phyloP scores from a whole-genome alignment of 1,139 yeast species.

The Blastobotrys indianensis region DNA sequence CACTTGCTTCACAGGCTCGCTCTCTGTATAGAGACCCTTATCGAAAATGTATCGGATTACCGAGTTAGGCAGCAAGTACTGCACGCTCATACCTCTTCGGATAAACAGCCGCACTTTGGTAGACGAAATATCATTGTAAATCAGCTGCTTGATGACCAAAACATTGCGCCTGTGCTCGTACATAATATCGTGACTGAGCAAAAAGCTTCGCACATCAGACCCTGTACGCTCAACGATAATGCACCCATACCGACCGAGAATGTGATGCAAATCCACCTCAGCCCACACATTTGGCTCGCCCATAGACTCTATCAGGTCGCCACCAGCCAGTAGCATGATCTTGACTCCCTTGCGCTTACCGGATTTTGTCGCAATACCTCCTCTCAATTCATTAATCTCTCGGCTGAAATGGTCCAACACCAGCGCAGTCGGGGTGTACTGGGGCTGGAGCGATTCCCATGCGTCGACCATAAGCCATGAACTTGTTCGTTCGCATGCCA shows the following conservation, averaged over 20 bases:
- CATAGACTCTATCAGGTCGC: slow-evolving; percentile 95
- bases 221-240: slow-evolving; percentile 96
- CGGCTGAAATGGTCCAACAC: slow-evolving; percentile 96
- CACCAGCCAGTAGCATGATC: slow-evolving; percentile 95
- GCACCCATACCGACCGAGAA: slow-evolving; percentile 92
- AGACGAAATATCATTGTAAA: slow-evolving; percentile 91
- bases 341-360: slow-evolving; percentile 84
- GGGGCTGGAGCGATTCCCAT: slow-evolving; percentile 93
- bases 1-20: slow-evolving; percentile 92
- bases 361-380: slow-evolving; percentile 70
- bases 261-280: slow-evolving; percentile 89
- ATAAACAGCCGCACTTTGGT: slow-evolving; percentile 90
- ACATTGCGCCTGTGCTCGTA: slow-evolving; percentile 93
- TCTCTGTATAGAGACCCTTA: slow-evolving; percentile 77
- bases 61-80: slow-evolving; percentile 85
- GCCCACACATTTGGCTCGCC: slow-evolving; percentile 99
- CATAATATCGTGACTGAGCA: slow-evolving; percentile 92
- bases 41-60: slow-evolving; percentile 94
- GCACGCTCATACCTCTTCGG: slow-evolving; percentile 95
- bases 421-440: slow-evolving; percentile 88
- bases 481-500: slow-evolving; percentile 94
- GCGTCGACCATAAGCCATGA: slow-evolving; percentile 99
- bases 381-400: slow-evolving; percentile 83
- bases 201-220: slow-evolving; percentile 85
- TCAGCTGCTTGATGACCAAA: slow-evolving; percentile 88